phyloP scores from a whole-genome alignment of 495 filamentous ascomycete genomes.

The Trichoderma reesei region DNA sequence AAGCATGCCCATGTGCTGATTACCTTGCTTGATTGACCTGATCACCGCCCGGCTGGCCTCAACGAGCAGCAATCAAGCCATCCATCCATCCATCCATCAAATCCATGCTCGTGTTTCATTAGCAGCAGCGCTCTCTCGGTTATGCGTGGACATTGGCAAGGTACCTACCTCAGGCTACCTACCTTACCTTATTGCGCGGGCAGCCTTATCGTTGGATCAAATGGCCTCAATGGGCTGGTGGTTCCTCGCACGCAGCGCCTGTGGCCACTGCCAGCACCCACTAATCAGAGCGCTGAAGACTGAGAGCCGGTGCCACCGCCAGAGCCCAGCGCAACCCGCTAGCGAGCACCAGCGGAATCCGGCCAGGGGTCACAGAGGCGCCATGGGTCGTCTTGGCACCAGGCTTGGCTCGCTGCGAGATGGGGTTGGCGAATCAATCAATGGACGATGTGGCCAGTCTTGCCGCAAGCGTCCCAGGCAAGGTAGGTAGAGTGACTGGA shows the following conservation, averaged over 20 bases:
- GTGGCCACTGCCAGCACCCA: too few species aligned
- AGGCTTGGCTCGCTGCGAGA: not conserved
- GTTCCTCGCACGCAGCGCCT: too few species aligned
- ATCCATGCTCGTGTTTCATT: not conserved
- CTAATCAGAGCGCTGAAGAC: not conserved
- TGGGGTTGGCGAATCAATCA: not conserved
- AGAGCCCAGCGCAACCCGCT: not conserved
- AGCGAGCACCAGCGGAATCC: slow-evolving; percentile 4
- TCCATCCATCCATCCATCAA: not conserved
- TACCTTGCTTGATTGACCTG: too few species aligned
- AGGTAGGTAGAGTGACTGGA: too few species aligned
- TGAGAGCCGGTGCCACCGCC: not conserved
- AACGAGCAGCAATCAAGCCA: not conserved
- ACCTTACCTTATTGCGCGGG: too few species aligned
- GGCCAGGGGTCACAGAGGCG: not conserved
- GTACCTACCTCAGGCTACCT: too few species aligned
- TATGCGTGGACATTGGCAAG: not conserved
- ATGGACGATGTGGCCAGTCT: slow-evolving; percentile 5
- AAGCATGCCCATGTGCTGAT: too few species aligned
- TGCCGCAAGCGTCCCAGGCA: not conserved
- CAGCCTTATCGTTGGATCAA: slow-evolving; percentile 12
- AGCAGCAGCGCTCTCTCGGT: not conserved
- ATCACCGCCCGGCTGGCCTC: not conserved
- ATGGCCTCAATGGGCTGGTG: too few species aligned
- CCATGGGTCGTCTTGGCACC: not conserved